Evolutionary conservation across 371 early-diverging fungal genomes (phyloP).

Genomic region (Saksenaea oblongispora): DNA sequence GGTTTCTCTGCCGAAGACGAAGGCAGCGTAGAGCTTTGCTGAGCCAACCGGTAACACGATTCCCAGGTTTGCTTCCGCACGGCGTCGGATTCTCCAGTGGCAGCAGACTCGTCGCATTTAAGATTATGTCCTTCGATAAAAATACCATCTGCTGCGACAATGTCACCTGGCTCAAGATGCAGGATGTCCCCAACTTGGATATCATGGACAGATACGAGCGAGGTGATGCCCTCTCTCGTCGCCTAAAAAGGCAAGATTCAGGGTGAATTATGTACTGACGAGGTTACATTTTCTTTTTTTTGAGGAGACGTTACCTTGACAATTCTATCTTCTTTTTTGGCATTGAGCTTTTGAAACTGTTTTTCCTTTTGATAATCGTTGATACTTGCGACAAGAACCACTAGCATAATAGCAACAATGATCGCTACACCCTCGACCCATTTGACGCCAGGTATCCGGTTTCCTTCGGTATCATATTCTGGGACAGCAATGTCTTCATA

Average conservation of each 20-base stretch:
- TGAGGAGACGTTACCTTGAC: slow-evolving; percentile 57
- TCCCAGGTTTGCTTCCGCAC: slow-evolving; percentile 59
- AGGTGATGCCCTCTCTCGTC: slow-evolving; percentile 73
- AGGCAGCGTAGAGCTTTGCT: neutral
- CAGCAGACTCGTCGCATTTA: slow-evolving; percentile 87
- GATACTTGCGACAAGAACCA: slow-evolving; percentile 76
- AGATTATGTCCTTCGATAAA: slow-evolving; percentile 83
- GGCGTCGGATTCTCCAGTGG: slow-evolving; percentile 91
- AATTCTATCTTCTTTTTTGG: slow-evolving; percentile 80
- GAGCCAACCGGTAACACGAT: slow-evolving; percentile 19
- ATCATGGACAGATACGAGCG: slow-evolving; percentile 80
- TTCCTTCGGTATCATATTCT: slow-evolving; percentile 36
- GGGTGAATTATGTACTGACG: neutral
- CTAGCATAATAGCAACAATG: slow-evolving; percentile 78
- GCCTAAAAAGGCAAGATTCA: slow-evolving; percentile 46
- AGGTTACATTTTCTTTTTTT: slow-evolving; percentile 14
- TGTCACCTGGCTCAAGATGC: slow-evolving; percentile 91
- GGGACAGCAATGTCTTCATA: slow-evolving; percentile 75
- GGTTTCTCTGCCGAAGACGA: slow-evolving; percentile 6
- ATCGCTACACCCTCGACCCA: slow-evolving; percentile 86
- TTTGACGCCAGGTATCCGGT: slow-evolving; percentile 54
- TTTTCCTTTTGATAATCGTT: slow-evolving; percentile 89
- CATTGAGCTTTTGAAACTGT: slow-evolving; percentile 82
- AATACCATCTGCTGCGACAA: slow-evolving; percentile 89
- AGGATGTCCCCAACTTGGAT: slow-evolving; percentile 89